phyloP scores from a whole-genome alignment of 495 filamentous ascomycete species.

The Xylaria cubensis region DNA sequence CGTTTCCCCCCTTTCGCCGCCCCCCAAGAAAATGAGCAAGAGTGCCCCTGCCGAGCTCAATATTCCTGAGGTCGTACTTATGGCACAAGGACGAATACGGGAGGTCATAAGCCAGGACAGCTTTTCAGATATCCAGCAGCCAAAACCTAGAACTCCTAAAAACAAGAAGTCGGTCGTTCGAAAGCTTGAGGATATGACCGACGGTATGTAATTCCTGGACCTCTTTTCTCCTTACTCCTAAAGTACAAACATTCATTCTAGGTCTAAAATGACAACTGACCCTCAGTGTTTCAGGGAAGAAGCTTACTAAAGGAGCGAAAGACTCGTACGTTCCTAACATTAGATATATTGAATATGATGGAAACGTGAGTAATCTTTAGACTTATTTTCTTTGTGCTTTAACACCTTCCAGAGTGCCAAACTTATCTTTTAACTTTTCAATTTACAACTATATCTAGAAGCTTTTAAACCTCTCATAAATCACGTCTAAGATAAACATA shows the following conservation, averaged over 20 bases:
- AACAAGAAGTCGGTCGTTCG: neutral
- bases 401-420: neutral
- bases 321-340: conserved; percentile 14
- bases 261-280: neutral
- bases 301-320: conserved; percentile 26
- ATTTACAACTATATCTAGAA: neutral
- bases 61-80: conserved; percentile 9
- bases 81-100: neutral
- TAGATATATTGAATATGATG: conserved; percentile 7
- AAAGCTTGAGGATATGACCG: neutral
- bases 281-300: conserved; percentile 9
- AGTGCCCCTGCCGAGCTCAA: neutral
- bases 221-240: neutral
- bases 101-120: too few relatives aligned
- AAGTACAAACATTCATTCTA: neutral
- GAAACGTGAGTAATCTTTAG: neutral
- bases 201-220: neutral
- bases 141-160: neutral
- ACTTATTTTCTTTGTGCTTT: neutral
- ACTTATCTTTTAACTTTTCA: neutral
- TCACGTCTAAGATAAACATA: neutral
- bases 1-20: neutral
- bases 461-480: neutral
- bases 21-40: neutral
- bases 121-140: conserved; percentile 21